These are phyloP conservation scores for Starmerella stigmatis DNA, from an alignment of 805 yeast genomes.

Conservation along the genomic window DNA sequence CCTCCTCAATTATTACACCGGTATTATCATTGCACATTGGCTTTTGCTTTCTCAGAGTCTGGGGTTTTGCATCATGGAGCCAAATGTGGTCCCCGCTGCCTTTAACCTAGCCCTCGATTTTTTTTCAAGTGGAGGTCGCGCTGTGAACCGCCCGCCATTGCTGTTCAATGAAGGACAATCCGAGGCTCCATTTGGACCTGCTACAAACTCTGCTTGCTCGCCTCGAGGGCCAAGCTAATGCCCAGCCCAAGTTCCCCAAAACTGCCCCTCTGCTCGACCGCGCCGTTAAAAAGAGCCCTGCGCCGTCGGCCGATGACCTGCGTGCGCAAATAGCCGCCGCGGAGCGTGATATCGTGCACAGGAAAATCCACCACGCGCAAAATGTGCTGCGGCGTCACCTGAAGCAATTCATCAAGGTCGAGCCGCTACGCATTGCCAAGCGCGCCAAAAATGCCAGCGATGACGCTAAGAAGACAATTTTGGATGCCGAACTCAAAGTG, in stretches of 20 bases:
- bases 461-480: slow-evolving; percentile 10
- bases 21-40: too few relatives aligned
- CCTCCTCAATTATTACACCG: too few relatives aligned
- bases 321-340: slow-evolving; percentile 20
- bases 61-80: background rate
- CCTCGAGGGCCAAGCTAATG: slow-evolving; percentile 2
- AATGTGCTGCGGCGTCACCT: slow-evolving; percentile 26
- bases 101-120: background rate
- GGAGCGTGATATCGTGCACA: slow-evolving; percentile 26
- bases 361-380: slow-evolving; percentile 28
- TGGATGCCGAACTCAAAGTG: slow-evolving; percentile 14
- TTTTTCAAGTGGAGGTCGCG: background rate
- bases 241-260: slow-evolving; percentile 17
- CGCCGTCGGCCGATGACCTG: slow-evolving; percentile 17
- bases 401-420: slow-evolving; percentile 29
- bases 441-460: slow-evolving; percentile 19
- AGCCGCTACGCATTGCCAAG: slow-evolving; percentile 29
- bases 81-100: slow-evolving; percentile 1
- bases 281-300: slow-evolving; percentile 10
- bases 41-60: background rate
- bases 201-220: slow-evolving; percentile 30
- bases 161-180: slow-evolving; percentile 27
- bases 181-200: slow-evolving; percentile 32
- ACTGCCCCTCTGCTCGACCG: slow-evolving; percentile 27
- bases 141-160: background rate